Conservation (phyloP, 176 grass and related monocot genomes). For the Echinochloa phyllopogon region DNA sequence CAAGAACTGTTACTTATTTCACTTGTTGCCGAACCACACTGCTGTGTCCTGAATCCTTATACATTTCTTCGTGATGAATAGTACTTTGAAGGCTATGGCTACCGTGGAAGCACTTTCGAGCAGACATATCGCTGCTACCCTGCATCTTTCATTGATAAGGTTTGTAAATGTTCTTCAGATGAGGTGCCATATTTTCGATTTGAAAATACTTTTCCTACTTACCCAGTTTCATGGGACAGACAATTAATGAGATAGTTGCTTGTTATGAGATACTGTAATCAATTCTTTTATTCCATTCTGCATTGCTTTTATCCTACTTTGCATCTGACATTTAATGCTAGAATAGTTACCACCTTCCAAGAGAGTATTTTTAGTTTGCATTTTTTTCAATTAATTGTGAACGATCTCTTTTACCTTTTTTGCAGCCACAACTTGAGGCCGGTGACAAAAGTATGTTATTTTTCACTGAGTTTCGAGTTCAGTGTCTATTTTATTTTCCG, state of each 20-base stretch:
- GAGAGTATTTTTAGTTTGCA: constrained; percentile 26
- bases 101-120: constrained; percentile 86
- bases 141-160: constrained; percentile 99
- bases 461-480: constrained; percentile 24
- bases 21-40: constrained; percentile 11
- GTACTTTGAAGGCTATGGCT: constrained; percentile 89
- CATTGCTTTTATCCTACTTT: neutral
- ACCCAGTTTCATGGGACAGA: constrained; percentile 24
- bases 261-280: constrained; percentile 5
- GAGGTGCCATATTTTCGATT: constrained; percentile 34
- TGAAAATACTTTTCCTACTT: constrained; percentile 19
- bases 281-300: neutral
- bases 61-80: constrained; percentile 43
- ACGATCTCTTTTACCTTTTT: constrained; percentile 42
- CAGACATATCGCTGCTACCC: constrained; percentile 97
- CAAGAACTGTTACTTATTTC: neutral
- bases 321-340: neutral
- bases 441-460: constrained; percentile 92
- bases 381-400: constrained; percentile 43
- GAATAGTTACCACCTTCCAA: constrained; percentile 10
- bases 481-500: constrained; percentile 18
- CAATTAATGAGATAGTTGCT: neutral
- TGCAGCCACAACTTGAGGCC: constrained; percentile 88
- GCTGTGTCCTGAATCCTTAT: constrained; percentile 22
- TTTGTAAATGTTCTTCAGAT: constrained; percentile 39